These are phyloP conservation scores for Neltuma alba DNA, from an alignment of 306 rosid species.

Conservation along the genomic window DNA sequence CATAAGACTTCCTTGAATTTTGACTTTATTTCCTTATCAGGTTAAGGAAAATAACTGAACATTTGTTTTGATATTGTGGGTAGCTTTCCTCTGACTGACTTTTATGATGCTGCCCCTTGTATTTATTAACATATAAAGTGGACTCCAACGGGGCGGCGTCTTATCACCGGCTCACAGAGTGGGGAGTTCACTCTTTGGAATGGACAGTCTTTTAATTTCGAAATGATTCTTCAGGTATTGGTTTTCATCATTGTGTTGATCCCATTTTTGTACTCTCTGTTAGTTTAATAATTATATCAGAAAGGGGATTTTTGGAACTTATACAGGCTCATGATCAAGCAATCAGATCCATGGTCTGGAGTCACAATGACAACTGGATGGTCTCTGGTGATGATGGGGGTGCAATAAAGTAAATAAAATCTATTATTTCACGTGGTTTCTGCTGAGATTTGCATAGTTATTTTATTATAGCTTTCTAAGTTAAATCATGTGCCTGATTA, in stretches of 20 bases:
- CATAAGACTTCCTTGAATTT: background rate
- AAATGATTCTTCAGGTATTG: slow-evolving; percentile 97
- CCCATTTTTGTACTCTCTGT: slow-evolving; percentile 22
- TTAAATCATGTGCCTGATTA: slow-evolving; percentile 14
- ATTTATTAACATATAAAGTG: slow-evolving; percentile 57
- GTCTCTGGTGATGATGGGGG: slow-evolving; percentile 99
- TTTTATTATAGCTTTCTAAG: slow-evolving; percentile 22
- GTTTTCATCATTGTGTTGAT: slow-evolving; percentile 16
- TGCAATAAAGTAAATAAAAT: slow-evolving; percentile 76
- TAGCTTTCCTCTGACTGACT: slow-evolving; percentile 37
- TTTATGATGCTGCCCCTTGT: slow-evolving; percentile 37
- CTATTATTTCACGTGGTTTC: slow-evolving; percentile 22
- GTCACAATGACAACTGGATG: slow-evolving; percentile 99
- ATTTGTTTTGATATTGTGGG: slow-evolving; percentile 19
- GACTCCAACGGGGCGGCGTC: slow-evolving; percentile 99
- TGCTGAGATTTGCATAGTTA: slow-evolving; percentile 16
- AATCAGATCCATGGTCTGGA: slow-evolving; percentile 99
- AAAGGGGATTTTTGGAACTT: slow-evolving; percentile 33
- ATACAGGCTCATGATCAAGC: slow-evolving; percentile 98
- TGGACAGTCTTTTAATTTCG: slow-evolving; percentile 98
- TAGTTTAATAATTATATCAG: slow-evolving; percentile 16
- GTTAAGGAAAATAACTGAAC: slow-evolving; percentile 29
- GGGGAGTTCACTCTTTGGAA: slow-evolving; percentile 99
- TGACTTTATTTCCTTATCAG: slow-evolving; percentile 1
- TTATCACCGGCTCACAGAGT: slow-evolving; percentile 97